Evolutionary conservation across 129 eudicot species (phyloP), one percentile per base, ranked within the genome.

Genomic region (Flaveria sonorensis): DNA sequence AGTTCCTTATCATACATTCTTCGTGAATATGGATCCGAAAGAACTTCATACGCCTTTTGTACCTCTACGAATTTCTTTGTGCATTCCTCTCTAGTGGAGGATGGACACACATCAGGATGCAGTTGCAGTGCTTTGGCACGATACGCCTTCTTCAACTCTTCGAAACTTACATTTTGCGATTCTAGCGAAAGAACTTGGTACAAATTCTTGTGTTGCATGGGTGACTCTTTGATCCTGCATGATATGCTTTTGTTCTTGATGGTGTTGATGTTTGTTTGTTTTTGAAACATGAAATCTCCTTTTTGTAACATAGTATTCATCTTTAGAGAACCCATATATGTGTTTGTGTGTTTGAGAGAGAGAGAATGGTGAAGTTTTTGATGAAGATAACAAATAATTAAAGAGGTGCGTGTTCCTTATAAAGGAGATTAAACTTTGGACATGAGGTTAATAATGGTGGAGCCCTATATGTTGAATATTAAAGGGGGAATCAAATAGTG

Each of bases 91-190:
- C 81, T 78, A 52, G 11, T 42, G 24, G 86, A 67, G 8, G 82
- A 68, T 6, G 85, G 81, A 55, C 88, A 86, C 1, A 80, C 87
- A 43, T 89, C 90, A 0, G 93, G 93, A 59, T 89, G 93, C 40
- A 75, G 78, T 69, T 79, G 75, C 16, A 86, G 85, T 7, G 93
- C 88, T 81, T 66, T 81, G 24, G 61, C 60, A 20, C 87, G 84
- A 52, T 89, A 89, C 50, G 93, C 93, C 69, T 77, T 89, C 84
- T 84, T 89, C 66, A 89, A 70, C 28, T 89, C 90, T 19, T 86
- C 79, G 24, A 77, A 72, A 55, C 87, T 81, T 57, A 78, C 83
- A 2, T 75, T 68, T 2, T 76, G 72, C 0, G 85, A 77, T 9
- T 67, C 51, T 4, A 80, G 53, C 61, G 86, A 87, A 69, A 79